phyloP scores from a whole-genome alignment of 2,329 filamentous ascomycete species.

The Colletotrichum endophyticum region DNA sequence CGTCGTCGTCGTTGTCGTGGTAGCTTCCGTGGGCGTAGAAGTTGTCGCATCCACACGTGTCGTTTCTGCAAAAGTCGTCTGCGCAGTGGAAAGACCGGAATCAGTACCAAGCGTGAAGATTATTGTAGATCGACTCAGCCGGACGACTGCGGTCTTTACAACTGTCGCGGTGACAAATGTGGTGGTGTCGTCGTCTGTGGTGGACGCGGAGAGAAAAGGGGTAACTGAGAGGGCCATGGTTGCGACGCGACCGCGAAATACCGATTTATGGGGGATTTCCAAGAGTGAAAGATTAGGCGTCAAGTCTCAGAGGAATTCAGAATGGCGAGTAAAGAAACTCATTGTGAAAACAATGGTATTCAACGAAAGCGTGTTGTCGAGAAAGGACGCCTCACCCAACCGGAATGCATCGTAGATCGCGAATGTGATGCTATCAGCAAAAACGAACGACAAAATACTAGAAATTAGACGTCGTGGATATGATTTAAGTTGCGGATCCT shows the following conservation, averaged over 20 bases:
- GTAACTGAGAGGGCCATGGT: not conserved
- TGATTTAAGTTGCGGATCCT: not conserved
- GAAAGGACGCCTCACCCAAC: not conserved
- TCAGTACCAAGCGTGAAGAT: not conserved
- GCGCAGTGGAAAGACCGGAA: not conserved
- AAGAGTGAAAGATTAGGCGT: accelerated
- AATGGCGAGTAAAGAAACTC: accelerated
- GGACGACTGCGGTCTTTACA: not conserved
- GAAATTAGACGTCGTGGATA: not conserved
- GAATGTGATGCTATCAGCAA: not conserved
- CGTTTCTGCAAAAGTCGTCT: not conserved
- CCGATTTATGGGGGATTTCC: not conserved
- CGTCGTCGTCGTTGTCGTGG: not conserved
- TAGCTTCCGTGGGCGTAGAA: not conserved
- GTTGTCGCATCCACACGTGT: not conserved
- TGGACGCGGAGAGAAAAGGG: not conserved
- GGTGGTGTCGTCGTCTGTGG: not conserved
- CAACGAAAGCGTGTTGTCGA: not conserved
- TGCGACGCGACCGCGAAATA: not conserved
- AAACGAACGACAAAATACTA: not conserved
- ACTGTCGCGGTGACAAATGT: not conserved
- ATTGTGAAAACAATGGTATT: not conserved
- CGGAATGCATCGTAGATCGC: not conserved
- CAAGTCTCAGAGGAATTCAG: not conserved
- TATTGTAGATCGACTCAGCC: not conserved